A percentile compares a stretch with the other conserved stretches of the same genome.
Conservation (phyloP, 2,329 filamentous ascomycete species). For the Phoma sp. region DNA sequence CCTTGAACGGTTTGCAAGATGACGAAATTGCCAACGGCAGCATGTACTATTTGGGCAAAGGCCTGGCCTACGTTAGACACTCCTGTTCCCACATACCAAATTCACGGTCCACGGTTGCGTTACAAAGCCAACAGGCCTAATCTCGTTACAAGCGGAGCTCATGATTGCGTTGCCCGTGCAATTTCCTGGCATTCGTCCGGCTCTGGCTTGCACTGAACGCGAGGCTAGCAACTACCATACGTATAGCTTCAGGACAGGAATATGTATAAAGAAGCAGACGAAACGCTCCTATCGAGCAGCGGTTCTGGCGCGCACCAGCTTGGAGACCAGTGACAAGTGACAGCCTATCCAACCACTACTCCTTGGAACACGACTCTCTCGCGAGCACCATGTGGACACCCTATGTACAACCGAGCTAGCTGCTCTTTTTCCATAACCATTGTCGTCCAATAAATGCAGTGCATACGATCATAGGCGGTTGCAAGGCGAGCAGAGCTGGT, state of each 20-base stretch:
- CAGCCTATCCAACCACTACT: neutral
- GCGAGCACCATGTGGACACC: conserved; percentile 5
- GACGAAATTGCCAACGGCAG: conserved; percentile 26
- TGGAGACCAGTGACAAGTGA: neutral
- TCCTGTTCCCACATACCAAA: conserved; percentile 32
- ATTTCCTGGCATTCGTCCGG: conserved; percentile 14
- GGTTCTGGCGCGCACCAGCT: neutral
- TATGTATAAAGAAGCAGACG: conserved; percentile 6
- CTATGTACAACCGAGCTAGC: neutral
- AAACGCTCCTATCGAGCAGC: neutral
- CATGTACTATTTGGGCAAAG: conserved; percentile 11
- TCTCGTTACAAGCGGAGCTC: conserved; percentile 2
- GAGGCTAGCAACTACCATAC: neutral
- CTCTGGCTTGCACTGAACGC: neutral
- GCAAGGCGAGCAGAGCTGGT: conserved; percentile 13
- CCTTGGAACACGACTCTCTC: neutral
- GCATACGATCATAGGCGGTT: conserved; percentile 6
- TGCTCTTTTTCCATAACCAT: conserved; percentile 4
- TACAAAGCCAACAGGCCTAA: conserved; percentile 21
- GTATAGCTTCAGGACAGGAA: neutral
- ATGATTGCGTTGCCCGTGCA: conserved; percentile 9
- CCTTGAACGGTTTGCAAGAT: conserved; percentile 18
- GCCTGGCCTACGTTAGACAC: conserved; percentile 32
- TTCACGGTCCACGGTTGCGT: conserved; percentile 19
- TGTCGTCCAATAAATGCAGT: conserved; percentile 10